phyloP scores from a whole-genome alignment of 2,329 filamentous ascomycete genomes.

The Monosporascus sp. region DNA sequence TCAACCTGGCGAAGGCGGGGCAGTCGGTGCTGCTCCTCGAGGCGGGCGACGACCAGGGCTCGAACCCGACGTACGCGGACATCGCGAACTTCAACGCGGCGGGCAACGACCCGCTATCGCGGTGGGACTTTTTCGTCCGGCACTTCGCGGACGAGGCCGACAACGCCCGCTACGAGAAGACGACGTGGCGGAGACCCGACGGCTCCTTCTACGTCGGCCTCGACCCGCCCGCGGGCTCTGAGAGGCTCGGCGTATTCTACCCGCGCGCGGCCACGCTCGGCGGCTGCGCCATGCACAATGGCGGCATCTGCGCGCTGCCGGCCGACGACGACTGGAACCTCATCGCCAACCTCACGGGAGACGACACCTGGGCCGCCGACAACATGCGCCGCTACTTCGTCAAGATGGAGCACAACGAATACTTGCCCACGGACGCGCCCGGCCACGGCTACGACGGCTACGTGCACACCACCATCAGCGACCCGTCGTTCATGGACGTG shows the following conservation, averaged over 20 bases:
- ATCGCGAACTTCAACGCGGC: slow-evolving; percentile 32
- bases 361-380: slow-evolving; percentile 20
- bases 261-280: slow-evolving; percentile 29
- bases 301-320: slow-evolving; percentile 22
- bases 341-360: slow-evolving; percentile 23
- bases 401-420: slow-evolving; percentile 23
- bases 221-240: slow-evolving; percentile 25
- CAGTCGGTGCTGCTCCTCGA: slow-evolving; percentile 50
- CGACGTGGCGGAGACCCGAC: slow-evolving; percentile 23
- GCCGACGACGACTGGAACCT: slow-evolving; percentile 25
- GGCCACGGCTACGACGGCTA: slow-evolving; percentile 25
- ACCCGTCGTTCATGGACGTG: slow-evolving; percentile 18
- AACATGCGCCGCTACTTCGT: slow-evolving; percentile 21
- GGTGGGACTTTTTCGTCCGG: slow-evolving; percentile 53
- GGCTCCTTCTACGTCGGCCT: slow-evolving; percentile 27
- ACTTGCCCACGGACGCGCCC: slow-evolving; percentile 16
- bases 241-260: slow-evolving; percentile 27
- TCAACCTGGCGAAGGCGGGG: slow-evolving; percentile 47
- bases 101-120: slow-evolving; percentile 32
- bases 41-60: slow-evolving; percentile 44
- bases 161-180: slow-evolving; percentile 33
- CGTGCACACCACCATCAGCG: slow-evolving; percentile 22
- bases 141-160: slow-evolving; percentile 50
- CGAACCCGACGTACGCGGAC: slow-evolving; percentile 24
- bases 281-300: slow-evolving; percentile 28